Evolutionary conservation across 352 stramenopile species (phyloP).

Genomic region (Halophytophthora polymorphica): DNA sequence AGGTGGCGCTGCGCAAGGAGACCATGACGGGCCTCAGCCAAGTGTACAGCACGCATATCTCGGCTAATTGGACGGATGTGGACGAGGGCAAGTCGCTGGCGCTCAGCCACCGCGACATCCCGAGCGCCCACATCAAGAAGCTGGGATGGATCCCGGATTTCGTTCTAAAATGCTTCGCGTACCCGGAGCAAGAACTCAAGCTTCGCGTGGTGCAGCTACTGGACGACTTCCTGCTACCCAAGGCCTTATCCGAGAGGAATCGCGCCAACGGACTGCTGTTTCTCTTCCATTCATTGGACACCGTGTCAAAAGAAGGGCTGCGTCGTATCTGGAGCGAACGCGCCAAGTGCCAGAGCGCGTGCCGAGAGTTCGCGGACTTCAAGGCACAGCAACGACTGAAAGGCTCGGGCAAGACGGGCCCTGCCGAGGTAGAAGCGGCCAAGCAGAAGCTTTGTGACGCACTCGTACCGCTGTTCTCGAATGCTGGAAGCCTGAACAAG

Average conservation of each 20-base stretch:
- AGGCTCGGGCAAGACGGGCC: conserved; percentile 7
- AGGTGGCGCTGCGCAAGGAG: conserved; percentile 73
- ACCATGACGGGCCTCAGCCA: conserved; percentile 87
- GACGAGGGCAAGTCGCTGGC: conserved; percentile 15
- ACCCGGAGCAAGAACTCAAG: conserved; percentile 79
- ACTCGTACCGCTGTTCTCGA: conserved; percentile 51
- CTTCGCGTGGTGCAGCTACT: conserved; percentile 80
- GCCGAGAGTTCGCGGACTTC: conserved; percentile 38
- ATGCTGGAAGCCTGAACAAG: conserved; percentile 51
- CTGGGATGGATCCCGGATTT: conserved; percentile 82
- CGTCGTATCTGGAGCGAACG: conserved; percentile 65
- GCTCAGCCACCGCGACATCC: conserved; percentile 30
- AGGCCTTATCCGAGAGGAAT: conserved; percentile 40
- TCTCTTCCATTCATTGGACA: conserved; percentile 68
- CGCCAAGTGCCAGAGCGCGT: conserved; percentile 36
- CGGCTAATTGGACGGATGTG: conserved; percentile 43
- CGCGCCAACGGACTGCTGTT: conserved; percentile 72
- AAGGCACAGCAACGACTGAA: conserved; percentile 45
- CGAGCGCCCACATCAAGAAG: conserved; percentile 47
- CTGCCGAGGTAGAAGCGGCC: conserved; percentile 19
- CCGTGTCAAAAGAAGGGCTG: conserved; percentile 63
- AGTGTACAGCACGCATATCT: conserved; percentile 74
- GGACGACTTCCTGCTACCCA: conserved; percentile 83
- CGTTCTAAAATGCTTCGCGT: conserved; percentile 85
- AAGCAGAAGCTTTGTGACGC: conserved; percentile 34